Evolutionary conservation across 2,329 filamentous ascomycete genomes (phyloP).

Genomic region (Hirsutella thompsonii): DNA sequence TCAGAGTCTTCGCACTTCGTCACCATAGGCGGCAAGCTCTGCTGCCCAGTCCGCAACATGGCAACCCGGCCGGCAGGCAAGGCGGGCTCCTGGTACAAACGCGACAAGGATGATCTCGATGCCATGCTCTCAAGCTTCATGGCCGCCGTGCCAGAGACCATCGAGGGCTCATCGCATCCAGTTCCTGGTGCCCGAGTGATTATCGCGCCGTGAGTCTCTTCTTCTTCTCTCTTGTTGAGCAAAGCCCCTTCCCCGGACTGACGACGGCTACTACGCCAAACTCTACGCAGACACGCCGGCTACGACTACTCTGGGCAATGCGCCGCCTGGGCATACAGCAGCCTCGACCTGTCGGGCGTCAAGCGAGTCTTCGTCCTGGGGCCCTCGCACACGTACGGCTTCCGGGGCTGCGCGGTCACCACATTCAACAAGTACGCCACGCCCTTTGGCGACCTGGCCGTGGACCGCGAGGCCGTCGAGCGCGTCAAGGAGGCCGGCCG

Average conservation of each 20-base stretch:
- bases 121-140: slow-evolving; percentile 64
- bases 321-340: slow-evolving; percentile 90
- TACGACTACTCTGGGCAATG: slow-evolving; percentile 86
- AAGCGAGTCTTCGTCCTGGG: slow-evolving; percentile 89
- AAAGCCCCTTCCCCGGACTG: no score
- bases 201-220: slow-evolving; percentile 80
- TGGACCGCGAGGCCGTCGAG: slow-evolving; percentile 46
- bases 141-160: slow-evolving; percentile 50
- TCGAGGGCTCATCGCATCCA: slow-evolving; percentile 50
- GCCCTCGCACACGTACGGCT: slow-evolving; percentile 78
- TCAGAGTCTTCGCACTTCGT: no score
- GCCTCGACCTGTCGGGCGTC: slow-evolving; percentile 65
- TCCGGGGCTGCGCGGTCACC: slow-evolving; percentile 65
- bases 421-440: slow-evolving; percentile 59
- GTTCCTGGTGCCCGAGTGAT: slow-evolving; percentile 66
- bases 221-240: no score
- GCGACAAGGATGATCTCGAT: slow-evolving; percentile 44
- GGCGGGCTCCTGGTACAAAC: slow-evolving; percentile 79
- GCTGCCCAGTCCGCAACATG: slow-evolving; percentile 4
- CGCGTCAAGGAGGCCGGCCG: slow-evolving; percentile 27
- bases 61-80: slow-evolving; percentile 45
- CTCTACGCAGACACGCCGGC: slow-evolving; percentile 63
- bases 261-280: neutral
- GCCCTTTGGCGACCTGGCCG: slow-evolving; percentile 55
- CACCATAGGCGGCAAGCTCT: no score